Evolutionary conservation across 805 yeast genomes (phyloP), one percentile per base, ranked within the genome.

Genomic region (Saturnispora serradocipensis): DNA sequence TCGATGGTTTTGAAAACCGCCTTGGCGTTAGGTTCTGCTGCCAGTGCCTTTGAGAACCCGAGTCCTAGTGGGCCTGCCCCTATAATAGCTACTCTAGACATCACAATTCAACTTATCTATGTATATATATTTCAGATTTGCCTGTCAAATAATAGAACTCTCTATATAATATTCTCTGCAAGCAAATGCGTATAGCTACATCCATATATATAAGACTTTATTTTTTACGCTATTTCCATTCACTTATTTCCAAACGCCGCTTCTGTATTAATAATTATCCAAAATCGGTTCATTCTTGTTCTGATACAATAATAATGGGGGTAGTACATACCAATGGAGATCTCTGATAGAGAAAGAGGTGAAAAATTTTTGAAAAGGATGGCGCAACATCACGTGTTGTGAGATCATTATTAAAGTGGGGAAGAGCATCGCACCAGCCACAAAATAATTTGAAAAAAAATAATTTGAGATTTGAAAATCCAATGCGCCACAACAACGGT

Each of bases 51-150:
- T 10, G 71, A 69, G 47, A 59, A 56, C 2, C 68, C 70, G 4
- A 64, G 52, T 7, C 71, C 71, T 7, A 64, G 56, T 15, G 70
- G 69, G 1, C 71, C 71, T 27, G 67, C 71, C 44, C 71, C 71
- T 16, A 67, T 63, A 25, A 67, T 61, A 11, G 68, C 70, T 45
- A 67, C 48, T 54, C 54, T 49, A 18, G 46, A 40, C 50, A 40
- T 46, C 13, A 9, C 16, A 32, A 32, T 16, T 47, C 20, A 16
- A n/a, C 35, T 45, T 5, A 22, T 22, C 9, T 34, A 36, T 11
- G 6, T n/a, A 24, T 20, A 13, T 22, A 35, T 25, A 25, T 25
- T 8, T 25, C 2, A 25, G 28, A 25, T 25, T 9, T 36, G 40
- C 11, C 22, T 39, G 43, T 16, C 24, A 38, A 16, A 38, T 18